phyloP scores from a whole-genome alignment of 257 asterid genomes.

The Solanum bulbocastanum region DNA sequence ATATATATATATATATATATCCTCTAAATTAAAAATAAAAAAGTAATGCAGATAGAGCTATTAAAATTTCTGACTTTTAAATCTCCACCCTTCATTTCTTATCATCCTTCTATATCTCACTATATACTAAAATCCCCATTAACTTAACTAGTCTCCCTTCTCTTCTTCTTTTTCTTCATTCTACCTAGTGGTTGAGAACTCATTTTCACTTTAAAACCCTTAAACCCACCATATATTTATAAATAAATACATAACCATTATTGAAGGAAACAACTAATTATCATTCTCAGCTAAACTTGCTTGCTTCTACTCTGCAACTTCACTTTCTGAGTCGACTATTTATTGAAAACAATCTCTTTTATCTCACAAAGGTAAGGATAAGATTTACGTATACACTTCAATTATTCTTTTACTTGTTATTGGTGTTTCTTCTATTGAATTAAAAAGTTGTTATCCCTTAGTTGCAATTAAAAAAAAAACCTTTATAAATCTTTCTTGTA shows the following conservation, averaged over 20 bases:
- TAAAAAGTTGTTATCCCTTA: background rate
- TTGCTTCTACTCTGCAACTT: background rate
- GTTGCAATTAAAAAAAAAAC: background rate
- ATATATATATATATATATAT: background rate
- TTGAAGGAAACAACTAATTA: background rate
- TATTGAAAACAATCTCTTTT: background rate
- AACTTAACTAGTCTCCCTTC: background rate
- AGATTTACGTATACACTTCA: background rate
- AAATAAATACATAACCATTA: background rate
- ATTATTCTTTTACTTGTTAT: background rate
- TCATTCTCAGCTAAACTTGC: background rate
- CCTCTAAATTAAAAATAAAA: background rate
- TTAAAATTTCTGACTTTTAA: constrained; percentile 47
- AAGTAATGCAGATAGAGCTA: background rate
- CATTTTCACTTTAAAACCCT: background rate
- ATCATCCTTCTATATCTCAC: constrained; percentile 25
- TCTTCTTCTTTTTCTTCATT: background rate
- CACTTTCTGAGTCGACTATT: background rate
- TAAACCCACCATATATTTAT: background rate
- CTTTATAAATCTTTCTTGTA: background rate
- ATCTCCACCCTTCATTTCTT: constrained; percentile 97
- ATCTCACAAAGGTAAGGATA: background rate
- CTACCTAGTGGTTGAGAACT: background rate
- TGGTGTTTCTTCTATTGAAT: background rate
- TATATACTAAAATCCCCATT: background rate